Percentiles rank a stretch among this genome's conserved stretches.
Conservation (phyloP, 23 red algal genomes). For the Pyropia yezoensis region DNA sequence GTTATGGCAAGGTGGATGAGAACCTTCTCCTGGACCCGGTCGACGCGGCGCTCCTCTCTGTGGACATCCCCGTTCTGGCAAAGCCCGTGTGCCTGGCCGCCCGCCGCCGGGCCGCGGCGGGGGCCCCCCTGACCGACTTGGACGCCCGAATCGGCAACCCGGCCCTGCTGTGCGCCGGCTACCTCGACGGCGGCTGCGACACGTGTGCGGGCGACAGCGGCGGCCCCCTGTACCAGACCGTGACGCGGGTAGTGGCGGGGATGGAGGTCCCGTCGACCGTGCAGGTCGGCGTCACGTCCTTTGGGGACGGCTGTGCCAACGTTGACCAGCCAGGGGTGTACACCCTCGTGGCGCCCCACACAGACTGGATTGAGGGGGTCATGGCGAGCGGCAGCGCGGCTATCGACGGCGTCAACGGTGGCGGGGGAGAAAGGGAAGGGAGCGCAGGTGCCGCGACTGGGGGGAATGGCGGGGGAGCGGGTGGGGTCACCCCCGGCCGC, state of each 20-base stretch:
- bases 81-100: not conserved
- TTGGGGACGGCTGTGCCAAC: slow-evolving; percentile 40
- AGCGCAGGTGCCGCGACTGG: too few relatives aligned
- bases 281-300: slow-evolving; percentile 39
- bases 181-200: slow-evolving; percentile 15
- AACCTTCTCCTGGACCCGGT: too few relatives aligned
- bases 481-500: too few relatives aligned
- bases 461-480: too few relatives aligned
- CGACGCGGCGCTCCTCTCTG: not conserved
- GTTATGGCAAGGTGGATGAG: slow-evolving; percentile 9
- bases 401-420: too few relatives aligned
- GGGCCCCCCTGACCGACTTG: too few relatives aligned
- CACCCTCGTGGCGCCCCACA: slow-evolving; percentile 24
- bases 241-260: too few relatives aligned
- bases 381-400: too few relatives aligned
- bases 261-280: not conserved
- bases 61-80: slow-evolving; percentile 3
- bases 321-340: slow-evolving; percentile 37
- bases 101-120: not conserved
- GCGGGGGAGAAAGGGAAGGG: too few relatives aligned
- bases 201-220: slow-evolving; percentile 17
- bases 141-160: too few relatives aligned
- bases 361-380: slow-evolving; percentile 11
- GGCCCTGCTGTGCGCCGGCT: slow-evolving; percentile 4
- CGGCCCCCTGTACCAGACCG: slow-evolving; percentile 11